Evolutionary conservation across 1,284 basidiomycete genomes (phyloP).

Genomic region (Sporisorium graminicola): DNA sequence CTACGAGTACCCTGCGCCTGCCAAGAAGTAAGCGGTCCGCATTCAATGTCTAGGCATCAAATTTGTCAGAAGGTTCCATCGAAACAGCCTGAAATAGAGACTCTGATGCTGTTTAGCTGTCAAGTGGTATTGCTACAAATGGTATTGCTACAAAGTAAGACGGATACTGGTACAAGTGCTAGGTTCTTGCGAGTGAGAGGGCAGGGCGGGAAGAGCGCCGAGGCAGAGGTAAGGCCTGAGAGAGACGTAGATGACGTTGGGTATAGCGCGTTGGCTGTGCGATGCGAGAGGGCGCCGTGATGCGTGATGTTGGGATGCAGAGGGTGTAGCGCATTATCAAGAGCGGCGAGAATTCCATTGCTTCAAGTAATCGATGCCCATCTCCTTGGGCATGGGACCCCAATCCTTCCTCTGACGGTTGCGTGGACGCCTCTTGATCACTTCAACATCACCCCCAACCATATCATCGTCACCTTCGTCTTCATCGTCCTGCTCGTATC

Average conservation of each 20-base stretch:
- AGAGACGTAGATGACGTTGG: neutral
- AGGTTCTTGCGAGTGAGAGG: neutral
- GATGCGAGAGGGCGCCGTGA: neutral
- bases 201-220: neutral
- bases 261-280: slow-evolving; percentile 3
- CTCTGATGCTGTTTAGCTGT: neutral
- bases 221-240: neutral
- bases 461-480: slow-evolving; percentile 24
- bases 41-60: neutral
- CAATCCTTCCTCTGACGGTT: slow-evolving; percentile 45
- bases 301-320: neutral
- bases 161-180: slow-evolving; percentile 4
- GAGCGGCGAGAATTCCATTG: slow-evolving; percentile 46
- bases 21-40: slow-evolving; percentile 42
- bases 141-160: no score
- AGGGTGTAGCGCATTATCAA: neutral
- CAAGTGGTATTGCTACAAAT: neutral
- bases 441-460: slow-evolving; percentile 18
- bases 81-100: slow-evolving; percentile 4
- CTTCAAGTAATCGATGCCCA: slow-evolving; percentile 53
- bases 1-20: slow-evolving; percentile 69
- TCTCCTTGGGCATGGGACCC: slow-evolving; percentile 50
- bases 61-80: neutral
- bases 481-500: slow-evolving; percentile 10
- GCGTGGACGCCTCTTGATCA: slow-evolving; percentile 44